Percentiles rank a stretch among this genome's conserved stretches.
These are phyloP conservation scores for Colletotrichum chlorophyti DNA, from an alignment of 2,329 filamentous ascomycete species.

Conservation along the genomic window DNA sequence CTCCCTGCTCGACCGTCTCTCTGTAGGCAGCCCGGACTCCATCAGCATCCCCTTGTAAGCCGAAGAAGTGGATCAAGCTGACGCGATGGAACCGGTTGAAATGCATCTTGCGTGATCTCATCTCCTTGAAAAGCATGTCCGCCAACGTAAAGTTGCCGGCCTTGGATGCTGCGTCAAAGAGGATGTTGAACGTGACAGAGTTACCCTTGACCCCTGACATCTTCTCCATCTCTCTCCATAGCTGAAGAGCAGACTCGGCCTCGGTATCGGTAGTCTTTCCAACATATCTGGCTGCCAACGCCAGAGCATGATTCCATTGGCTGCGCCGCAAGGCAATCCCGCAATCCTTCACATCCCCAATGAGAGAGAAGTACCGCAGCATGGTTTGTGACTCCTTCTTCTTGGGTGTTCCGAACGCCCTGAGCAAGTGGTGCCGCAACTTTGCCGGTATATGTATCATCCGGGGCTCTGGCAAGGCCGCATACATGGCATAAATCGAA, in stretches of 20 bases:
- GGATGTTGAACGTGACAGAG: constrained; percentile 88
- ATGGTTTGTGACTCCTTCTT: constrained; percentile 67
- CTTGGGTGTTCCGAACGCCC: constrained; percentile 69
- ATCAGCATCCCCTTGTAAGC: constrained; percentile 74
- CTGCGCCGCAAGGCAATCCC: constrained; percentile 69
- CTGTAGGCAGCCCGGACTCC: constrained; percentile 80
- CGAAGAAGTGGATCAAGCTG: constrained; percentile 83
- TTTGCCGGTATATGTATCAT: constrained; percentile 56
- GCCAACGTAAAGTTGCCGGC: constrained; percentile 84
- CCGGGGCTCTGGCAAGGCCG: constrained; percentile 56
- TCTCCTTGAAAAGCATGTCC: constrained; percentile 84
- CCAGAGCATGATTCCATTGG: constrained; percentile 87
- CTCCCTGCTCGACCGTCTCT: constrained; percentile 82
- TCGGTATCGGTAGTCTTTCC: constrained; percentile 63
- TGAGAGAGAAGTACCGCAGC: constrained; percentile 81
- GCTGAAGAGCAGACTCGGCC: constrained; percentile 71
- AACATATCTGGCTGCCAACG: constrained; percentile 78
- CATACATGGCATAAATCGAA: constrained; percentile 56
- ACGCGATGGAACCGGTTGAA: constrained; percentile 84
- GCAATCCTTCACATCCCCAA: constrained; percentile 83
- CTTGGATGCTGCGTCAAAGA: constrained; percentile 89
- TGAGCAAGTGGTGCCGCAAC: constrained; percentile 69
- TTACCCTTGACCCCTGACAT: constrained; percentile 69
- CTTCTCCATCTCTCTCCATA: constrained; percentile 92
- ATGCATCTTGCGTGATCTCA: constrained; percentile 70